These are phyloP conservation scores for Setaria italica DNA, from an alignment of 202 grass and related monocot species.

Conservation along the genomic window DNA sequence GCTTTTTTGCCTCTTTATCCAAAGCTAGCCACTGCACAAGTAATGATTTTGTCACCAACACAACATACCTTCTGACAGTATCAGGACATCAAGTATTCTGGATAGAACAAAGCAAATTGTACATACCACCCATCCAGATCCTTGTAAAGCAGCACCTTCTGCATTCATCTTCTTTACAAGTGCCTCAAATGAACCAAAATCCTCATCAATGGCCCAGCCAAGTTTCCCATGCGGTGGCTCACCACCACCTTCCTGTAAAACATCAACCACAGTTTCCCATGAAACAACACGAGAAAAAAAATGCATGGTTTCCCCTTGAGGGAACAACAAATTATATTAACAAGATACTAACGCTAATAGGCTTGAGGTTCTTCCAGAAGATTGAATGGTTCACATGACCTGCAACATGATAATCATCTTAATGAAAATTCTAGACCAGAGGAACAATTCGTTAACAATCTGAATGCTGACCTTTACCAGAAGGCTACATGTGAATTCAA, in stretches of 20 bases:
- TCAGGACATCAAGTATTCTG: not conserved
- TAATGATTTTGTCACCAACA: conserved; percentile 21
- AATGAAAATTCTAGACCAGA: conserved; percentile 20
- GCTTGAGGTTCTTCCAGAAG: conserved; percentile 99
- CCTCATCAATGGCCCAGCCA: conserved; percentile 94
- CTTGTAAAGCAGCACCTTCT: conserved; percentile 95
- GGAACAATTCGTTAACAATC: not conserved
- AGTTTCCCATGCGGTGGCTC: conserved; percentile 77
- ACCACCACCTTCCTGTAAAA: conserved; percentile 90
- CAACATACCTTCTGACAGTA: conserved; percentile 14
- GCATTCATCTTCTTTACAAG: conserved; percentile 95
- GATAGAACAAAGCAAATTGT: conserved; percentile 29
- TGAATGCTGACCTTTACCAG: not conserved
- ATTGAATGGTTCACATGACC: conserved; percentile 98
- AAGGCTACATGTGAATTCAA: conserved; percentile 1
- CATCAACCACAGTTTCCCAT: conserved; percentile 23
- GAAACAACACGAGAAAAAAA: not conserved
- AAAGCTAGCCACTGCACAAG: conserved; percentile 86
- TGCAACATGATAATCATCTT: conserved; percentile 46
- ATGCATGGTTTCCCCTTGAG: not conserved
- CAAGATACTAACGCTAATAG: conserved; percentile 58
- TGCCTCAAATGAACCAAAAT: conserved; percentile 89
- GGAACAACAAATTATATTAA: not conserved
- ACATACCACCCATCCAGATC: conserved; percentile 99
- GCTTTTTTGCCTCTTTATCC: conserved; percentile 90